A percentile compares a stretch with the other conserved stretches of the same genome.
phyloP scores from a whole-genome alignment of 148 eudicot genomes.

The Rheum nobile region DNA sequence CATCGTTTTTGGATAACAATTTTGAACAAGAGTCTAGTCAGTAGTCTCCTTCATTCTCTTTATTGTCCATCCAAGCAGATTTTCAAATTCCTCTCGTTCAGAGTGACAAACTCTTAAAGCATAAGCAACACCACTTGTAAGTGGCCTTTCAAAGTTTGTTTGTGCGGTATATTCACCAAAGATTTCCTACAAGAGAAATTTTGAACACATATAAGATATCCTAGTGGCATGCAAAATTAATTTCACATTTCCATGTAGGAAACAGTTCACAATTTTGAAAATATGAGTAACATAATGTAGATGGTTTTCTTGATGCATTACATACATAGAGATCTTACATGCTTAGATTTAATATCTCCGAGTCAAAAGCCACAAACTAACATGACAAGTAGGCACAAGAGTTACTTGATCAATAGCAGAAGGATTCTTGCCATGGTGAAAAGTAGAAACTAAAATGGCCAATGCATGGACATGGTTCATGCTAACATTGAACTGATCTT shows the following conservation, averaged over 20 bases:
- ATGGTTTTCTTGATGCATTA: not conserved
- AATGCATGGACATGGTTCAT: constrained; percentile 94
- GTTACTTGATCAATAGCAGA: constrained; percentile 82
- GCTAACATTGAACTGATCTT: constrained; percentile 94
- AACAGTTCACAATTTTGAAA: not conserved
- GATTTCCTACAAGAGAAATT: constrained; percentile 37
- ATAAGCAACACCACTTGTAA: constrained; percentile 93
- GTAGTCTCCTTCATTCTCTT: constrained; percentile 82
- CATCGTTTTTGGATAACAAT: constrained; percentile 52
- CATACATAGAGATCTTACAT: not conserved
- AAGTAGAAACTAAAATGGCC: constrained; percentile 77
- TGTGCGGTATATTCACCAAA: constrained; percentile 78
- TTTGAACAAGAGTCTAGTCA: constrained; percentile 73
- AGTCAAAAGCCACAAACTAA: not conserved
- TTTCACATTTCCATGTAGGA: not conserved
- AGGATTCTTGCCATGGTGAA: constrained; percentile 72
- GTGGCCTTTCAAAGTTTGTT: constrained; percentile 94
- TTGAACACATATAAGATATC: not conserved
- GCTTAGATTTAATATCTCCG: not conserved
- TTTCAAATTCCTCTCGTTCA: constrained; percentile 68
- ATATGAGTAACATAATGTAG: not conserved
- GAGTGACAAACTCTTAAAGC: constrained; percentile 73
- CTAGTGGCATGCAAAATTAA: not conserved
- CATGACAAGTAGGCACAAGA: not conserved
- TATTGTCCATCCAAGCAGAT: constrained; percentile 76